These are phyloP conservation scores for Cyclotella choctawhatcheeana DNA, from an alignment of 108 stramenopile species.

Conservation along the genomic window DNA sequence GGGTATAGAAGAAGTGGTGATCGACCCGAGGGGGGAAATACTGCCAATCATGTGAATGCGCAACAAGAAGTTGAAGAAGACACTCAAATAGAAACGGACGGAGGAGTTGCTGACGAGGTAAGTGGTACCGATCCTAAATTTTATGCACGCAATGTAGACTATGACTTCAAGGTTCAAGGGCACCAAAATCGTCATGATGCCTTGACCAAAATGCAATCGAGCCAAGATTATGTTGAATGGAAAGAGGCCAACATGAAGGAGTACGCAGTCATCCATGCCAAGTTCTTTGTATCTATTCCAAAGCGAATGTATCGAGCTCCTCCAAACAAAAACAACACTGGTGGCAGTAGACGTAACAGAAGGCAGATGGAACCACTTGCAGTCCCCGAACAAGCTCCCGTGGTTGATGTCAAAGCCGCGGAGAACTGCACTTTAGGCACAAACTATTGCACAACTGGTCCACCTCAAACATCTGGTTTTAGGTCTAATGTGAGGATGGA, in stretches of 20 bases:
- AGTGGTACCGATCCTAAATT: constrained; percentile 11
- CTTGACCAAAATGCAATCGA: constrained; percentile 39
- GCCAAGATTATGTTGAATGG: constrained; percentile 17
- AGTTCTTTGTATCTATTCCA: constrained; percentile 42
- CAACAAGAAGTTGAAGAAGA: constrained; percentile 1
- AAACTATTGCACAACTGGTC: constrained; percentile 22
- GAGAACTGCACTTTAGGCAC: constrained; percentile 36
- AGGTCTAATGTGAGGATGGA: constrained; percentile 39
- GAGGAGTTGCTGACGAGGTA: neutral
- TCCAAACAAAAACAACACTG: constrained; percentile 5
- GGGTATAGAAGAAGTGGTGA: constrained; percentile 32
- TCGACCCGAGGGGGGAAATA: constrained; percentile 28
- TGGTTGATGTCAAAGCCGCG: constrained; percentile 40
- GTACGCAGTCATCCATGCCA: constrained; percentile 36
- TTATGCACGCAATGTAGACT: constrained; percentile 40
- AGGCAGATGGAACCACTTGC: constrained; percentile 17
- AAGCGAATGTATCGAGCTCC: constrained; percentile 24
- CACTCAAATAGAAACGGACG: constrained; percentile 6
- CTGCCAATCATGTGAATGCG: neutral
- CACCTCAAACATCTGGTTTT: constrained; percentile 1
- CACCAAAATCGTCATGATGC: constrained; percentile 32
- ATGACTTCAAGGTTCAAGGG: constrained; percentile 34
- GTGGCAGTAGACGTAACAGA: constrained; percentile 11
- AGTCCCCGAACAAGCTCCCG: constrained; percentile 32
- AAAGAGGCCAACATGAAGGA: constrained; percentile 32